Evolutionary conservation across 495 filamentous ascomycete species (phyloP).

Genomic region (Rhizodiscina lignyota): DNA sequence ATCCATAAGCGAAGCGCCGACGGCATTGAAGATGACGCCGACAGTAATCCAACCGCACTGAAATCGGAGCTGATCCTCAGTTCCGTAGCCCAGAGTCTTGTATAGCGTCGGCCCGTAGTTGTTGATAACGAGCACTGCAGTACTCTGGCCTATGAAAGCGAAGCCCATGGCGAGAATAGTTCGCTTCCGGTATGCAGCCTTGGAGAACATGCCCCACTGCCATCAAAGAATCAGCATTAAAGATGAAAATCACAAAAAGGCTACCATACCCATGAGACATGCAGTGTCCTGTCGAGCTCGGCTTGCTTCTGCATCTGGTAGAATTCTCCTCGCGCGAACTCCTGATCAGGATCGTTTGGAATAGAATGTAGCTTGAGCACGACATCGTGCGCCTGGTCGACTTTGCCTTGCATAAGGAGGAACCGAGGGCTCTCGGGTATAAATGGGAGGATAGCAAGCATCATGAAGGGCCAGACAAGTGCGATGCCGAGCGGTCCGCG

Average conservation of each 20-base stretch:
- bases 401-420: constrained; percentile 8
- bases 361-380: constrained; percentile 9
- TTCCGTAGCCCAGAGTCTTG: constrained; percentile 11
- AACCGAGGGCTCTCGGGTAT: constrained; percentile 9
- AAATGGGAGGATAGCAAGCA: constrained; percentile 7
- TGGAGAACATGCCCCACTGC: constrained; percentile 13
- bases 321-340: constrained; percentile 10
- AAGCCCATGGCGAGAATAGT: constrained; percentile 11
- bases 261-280: constrained; percentile 8
- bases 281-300: constrained; percentile 9
- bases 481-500: constrained; percentile 10
- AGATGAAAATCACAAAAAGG: too few relatives aligned
- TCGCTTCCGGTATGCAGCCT: constrained; percentile 11
- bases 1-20: constrained; percentile 12
- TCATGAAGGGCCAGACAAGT: constrained; percentile 9
- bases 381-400: constrained; percentile 10
- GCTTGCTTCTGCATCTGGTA: constrained; percentile 12
- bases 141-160: constrained; percentile 13
- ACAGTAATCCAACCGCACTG: constrained; percentile 15
- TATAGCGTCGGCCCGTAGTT: constrained; percentile 18
- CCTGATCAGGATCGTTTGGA: constrained; percentile 7
- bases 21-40: constrained; percentile 11
- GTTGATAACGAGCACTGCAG: constrained; percentile 17
- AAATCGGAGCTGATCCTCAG: constrained; percentile 11
- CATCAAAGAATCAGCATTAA: too few relatives aligned